Conservation (phyloP, 1,139 yeast species). For the Diutina catenulata region DNA sequence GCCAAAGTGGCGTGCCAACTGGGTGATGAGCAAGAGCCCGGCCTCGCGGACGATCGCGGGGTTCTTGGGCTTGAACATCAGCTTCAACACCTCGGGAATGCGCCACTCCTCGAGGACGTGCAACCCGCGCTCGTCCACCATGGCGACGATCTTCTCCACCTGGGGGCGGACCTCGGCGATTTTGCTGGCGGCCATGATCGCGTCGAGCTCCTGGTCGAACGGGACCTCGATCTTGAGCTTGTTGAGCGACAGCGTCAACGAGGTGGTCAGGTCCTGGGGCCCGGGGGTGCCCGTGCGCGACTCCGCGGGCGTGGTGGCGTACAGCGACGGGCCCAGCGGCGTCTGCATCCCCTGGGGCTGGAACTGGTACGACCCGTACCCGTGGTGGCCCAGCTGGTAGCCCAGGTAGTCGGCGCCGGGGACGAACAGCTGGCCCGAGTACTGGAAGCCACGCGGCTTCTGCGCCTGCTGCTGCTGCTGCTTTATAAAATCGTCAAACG, state of each 20-base stretch:
- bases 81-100: slow-evolving; percentile 45
- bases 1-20: slow-evolving; percentile 54
- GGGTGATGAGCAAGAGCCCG: slow-evolving; percentile 54
- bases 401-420: slow-evolving; percentile 9
- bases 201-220: slow-evolving; percentile 44
- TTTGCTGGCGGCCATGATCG: slow-evolving; percentile 44
- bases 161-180: slow-evolving; percentile 57
- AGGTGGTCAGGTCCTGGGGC: slow-evolving; percentile 22
- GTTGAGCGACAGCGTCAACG: slow-evolving; percentile 51
- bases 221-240: slow-evolving; percentile 57
- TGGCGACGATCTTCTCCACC: slow-evolving; percentile 43
- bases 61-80: slow-evolving; percentile 64
- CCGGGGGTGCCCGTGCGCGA: slow-evolving; percentile 16
- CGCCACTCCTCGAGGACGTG: slow-evolving; percentile 53
- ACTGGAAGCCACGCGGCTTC: slow-evolving; percentile 12
- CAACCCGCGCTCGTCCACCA: slow-evolving; percentile 32
- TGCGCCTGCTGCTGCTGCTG: slow-evolving; percentile 14
- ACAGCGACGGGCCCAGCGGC: background rate
- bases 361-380: slow-evolving; percentile 7
- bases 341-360: slow-evolving; percentile 7
- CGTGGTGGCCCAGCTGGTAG: slow-evolving; percentile 8
- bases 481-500: slow-evolving; percentile 24
- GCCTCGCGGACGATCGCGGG: slow-evolving; percentile 68
- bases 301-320: slow-evolving; percentile 1
- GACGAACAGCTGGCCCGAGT: slow-evolving; percentile 7